Evolutionary conservation across 2,329 filamentous ascomycete genomes (phyloP), one percentile per base, ranked within the genome.

Genomic region (Sporothrix brasiliensis): DNA sequence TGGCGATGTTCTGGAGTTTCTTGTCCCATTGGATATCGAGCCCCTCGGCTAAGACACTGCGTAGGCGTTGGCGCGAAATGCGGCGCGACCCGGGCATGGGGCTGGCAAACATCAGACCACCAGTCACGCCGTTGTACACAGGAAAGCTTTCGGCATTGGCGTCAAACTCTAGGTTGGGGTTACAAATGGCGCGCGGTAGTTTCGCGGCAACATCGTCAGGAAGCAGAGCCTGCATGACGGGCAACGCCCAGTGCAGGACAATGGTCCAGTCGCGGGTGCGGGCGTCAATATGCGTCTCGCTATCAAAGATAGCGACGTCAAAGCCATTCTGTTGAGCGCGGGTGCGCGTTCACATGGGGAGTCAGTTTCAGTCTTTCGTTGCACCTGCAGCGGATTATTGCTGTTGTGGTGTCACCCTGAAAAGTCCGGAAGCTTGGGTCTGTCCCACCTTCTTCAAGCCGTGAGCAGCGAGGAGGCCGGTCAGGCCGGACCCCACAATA

Each of bases 181-280:
- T 81, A 73, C 77, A 80, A 21, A 79, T 71, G 21, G 78, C 77
- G 47, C 74, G 67, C 10, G 76, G 72, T 6, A 82, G 70, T 21
- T 75, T 74, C 6, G 73, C 73, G 27, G 77, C 71, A 11, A 81
- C 73, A 4, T 76, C 73, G 5, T 76, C 70, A 1, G 80, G 79
- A 2, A 82, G 75, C 61, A 81, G 73, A 58, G 78, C 73, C 54
- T 69, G 72, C 65, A 82, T 76, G 6, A 75, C 74, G 1, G 79
- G 76, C 74, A 81, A 77, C 14, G 77, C 80, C 81, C 81, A 82
- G 72, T 81, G 80, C 27, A 81, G 72, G 13, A 79, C 75, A 44
- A 81, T 80, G n/a, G 78, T 79, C 80, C 79, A 81, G 74, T 81
- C 79, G 68, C 79, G 78, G 2, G 70, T 63, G 10, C 79, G 77